Conservation (phyloP, 352 stramenopile species). For the Phytopythium mirpurense region DNA sequence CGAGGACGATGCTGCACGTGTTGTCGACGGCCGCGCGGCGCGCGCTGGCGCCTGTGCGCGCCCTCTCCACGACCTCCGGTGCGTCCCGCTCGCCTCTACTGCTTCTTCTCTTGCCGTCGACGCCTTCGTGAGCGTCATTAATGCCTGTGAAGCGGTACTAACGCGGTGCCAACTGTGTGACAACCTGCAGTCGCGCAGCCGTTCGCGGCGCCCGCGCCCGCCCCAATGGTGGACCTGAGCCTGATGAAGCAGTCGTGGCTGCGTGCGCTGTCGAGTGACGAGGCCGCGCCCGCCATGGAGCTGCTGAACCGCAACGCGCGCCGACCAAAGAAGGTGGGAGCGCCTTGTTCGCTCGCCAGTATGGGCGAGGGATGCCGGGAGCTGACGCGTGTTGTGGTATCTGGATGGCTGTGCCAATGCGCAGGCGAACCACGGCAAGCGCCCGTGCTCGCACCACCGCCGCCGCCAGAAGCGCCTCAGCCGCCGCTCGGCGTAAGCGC, state of each 20-base stretch:
- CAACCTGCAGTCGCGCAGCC: not conserved
- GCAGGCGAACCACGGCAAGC: conserved; percentile 85
- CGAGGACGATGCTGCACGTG: conserved; percentile 4
- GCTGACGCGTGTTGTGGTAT: no score
- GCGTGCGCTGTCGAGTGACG: conserved; percentile 19
- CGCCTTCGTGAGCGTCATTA: not conserved
- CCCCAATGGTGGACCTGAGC: not conserved
- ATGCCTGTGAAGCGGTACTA: not conserved
- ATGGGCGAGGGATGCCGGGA: not conserved
- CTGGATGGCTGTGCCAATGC: not conserved
- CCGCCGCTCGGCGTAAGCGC: conserved; percentile 35
- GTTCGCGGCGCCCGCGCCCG: not conserved
- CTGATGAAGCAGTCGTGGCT: conserved; percentile 7
- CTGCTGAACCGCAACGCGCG: conserved; percentile 79
- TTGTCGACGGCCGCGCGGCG: conserved; percentile 10
- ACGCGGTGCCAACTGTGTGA: not conserved
- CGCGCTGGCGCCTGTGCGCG: conserved; percentile 25
- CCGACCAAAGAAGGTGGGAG: conserved; percentile 69
- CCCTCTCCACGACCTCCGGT: conserved; percentile 24
- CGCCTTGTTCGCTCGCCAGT: not conserved
- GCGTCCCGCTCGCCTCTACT: not conserved
- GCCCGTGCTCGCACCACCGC: conserved; percentile 75
- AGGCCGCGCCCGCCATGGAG: conserved; percentile 57
- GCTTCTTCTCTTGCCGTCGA: conserved; percentile 3
- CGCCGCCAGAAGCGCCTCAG: conserved; percentile 78